Conservation (phyloP, 805 yeast genomes). For the Teunomyces aglyptinius region DNA sequence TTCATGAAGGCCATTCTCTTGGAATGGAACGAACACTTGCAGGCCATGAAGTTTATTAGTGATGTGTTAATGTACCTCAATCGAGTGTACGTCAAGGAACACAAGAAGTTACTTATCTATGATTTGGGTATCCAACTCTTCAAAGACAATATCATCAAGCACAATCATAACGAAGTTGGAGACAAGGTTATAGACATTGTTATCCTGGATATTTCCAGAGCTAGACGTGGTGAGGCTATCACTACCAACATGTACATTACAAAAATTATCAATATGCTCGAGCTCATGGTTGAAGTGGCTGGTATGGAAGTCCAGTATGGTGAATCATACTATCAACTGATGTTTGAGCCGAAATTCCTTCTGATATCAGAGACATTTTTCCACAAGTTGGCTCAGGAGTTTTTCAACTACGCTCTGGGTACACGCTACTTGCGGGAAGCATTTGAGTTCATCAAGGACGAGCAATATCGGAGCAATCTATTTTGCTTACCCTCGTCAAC, state of each 20-base stretch:
- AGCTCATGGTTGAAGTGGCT: conserved; percentile 48
- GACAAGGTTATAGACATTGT: conserved; percentile 46
- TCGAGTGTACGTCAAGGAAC: conserved; percentile 75
- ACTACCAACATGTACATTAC: conserved; percentile 55
- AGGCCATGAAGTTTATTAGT: conserved; percentile 72
- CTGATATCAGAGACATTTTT: conserved; percentile 57
- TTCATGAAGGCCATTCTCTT: conserved; percentile 35
- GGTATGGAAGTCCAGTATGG: conserved; percentile 33
- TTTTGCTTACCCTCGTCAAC: conserved; percentile 56
- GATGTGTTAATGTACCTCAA: conserved; percentile 87
- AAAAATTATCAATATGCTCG: conserved; percentile 67
- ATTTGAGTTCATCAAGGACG: conserved; percentile 56
- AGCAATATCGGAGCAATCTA: conserved; percentile 50
- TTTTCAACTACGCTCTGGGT: conserved; percentile 45
- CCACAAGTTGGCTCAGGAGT: conserved; percentile 41
- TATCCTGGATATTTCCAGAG: conserved; percentile 53
- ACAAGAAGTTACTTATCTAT: conserved; percentile 58
- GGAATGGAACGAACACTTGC: conserved; percentile 71
- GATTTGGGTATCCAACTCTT: conserved; percentile 74
- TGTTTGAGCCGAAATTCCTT: conserved; percentile 67
- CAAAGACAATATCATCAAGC: conserved; percentile 56
- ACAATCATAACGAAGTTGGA: conserved; percentile 51
- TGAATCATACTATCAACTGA: conserved; percentile 60
- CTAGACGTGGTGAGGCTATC: conserved; percentile 52
- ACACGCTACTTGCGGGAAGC: conserved; percentile 53